Percentiles rank a stretch among this genome's conserved stretches.
phyloP scores from a whole-genome alignment of 257 asterid genomes.

The Handroanthus guayacan region DNA sequence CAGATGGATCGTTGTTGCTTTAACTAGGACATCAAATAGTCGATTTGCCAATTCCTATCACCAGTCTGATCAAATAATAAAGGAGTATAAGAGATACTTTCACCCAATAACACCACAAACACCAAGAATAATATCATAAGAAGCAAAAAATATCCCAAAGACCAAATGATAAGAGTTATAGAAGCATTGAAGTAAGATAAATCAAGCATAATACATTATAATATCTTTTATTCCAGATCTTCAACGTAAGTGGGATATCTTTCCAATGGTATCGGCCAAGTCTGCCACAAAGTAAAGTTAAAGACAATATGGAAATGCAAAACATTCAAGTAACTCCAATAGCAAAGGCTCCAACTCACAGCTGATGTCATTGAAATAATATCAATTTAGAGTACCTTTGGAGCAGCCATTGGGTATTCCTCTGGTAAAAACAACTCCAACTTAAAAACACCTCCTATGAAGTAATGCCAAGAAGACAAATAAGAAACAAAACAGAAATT shows the following conservation, averaged over 20 bases:
- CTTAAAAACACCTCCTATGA: slow-evolving; percentile 76
- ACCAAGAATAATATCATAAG: not conserved
- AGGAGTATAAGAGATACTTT: too few species aligned
- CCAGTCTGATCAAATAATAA: too few species aligned
- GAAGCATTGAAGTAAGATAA: not conserved
- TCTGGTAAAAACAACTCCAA: slow-evolving; percentile 73
- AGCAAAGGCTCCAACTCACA: not conserved
- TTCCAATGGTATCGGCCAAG: not conserved
- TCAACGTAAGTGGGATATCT: not conserved
- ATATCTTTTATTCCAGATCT: not conserved
- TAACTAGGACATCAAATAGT: too few species aligned
- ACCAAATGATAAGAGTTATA: not conserved
- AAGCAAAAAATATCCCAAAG: not conserved
- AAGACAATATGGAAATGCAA: not conserved
- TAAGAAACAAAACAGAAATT: not conserved
- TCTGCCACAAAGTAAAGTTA: not conserved
- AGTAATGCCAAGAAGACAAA: slow-evolving; percentile 9
- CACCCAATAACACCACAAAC: too few species aligned
- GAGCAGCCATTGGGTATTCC: slow-evolving; percentile 87
- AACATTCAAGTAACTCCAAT: not conserved
- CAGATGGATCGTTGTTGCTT: too few species aligned
- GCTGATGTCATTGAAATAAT: not conserved
- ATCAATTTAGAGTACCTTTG: slow-evolving; percentile 49
- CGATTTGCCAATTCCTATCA: too few species aligned
- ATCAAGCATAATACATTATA: not conserved